Percentiles rank a stretch among this genome's conserved stretches.
These are phyloP conservation scores for Eucalyptus caleyi DNA, from an alignment of 345 rosid genomes.

Conservation along the genomic window DNA sequence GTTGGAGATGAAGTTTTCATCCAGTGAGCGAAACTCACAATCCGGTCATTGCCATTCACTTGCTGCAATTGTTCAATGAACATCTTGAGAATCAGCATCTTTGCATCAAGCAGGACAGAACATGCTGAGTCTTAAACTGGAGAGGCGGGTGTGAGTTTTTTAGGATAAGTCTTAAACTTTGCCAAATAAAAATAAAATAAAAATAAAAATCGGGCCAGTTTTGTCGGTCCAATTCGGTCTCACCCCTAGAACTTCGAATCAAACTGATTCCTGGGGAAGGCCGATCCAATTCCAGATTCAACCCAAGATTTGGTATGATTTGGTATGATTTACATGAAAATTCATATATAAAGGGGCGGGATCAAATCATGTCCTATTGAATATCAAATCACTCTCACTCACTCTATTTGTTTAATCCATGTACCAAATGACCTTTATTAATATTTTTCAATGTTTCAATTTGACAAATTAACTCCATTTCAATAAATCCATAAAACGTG, in stretches of 20 bases:
- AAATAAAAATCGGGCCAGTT: rapidly evolving
- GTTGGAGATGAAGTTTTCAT: background rate
- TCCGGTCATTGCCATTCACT: background rate
- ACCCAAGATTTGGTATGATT: background rate
- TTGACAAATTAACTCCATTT: too few species aligned
- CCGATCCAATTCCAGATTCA: rapidly evolving
- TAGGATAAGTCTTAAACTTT: background rate
- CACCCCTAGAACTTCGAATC: background rate
- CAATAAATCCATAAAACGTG: rapidly evolving
- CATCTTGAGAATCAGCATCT: background rate
- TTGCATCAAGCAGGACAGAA: background rate
- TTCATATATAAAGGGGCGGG: background rate
- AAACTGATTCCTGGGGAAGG: too few species aligned
- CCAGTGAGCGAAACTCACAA: background rate
- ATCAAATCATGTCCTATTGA: background rate
- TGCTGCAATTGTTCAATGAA: background rate
- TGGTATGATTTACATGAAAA: too few species aligned
- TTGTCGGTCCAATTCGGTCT: background rate
- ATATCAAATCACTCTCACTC: background rate
- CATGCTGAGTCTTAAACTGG: background rate
- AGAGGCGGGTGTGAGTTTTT: background rate
- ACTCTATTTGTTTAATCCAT: too few species aligned
- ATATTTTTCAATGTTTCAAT: too few species aligned
- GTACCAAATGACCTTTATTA: too few species aligned
- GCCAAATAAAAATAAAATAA: too few species aligned